Conservation (phyloP, 73 alveolate species). For the Tetrahymena thermophila region DNA sequence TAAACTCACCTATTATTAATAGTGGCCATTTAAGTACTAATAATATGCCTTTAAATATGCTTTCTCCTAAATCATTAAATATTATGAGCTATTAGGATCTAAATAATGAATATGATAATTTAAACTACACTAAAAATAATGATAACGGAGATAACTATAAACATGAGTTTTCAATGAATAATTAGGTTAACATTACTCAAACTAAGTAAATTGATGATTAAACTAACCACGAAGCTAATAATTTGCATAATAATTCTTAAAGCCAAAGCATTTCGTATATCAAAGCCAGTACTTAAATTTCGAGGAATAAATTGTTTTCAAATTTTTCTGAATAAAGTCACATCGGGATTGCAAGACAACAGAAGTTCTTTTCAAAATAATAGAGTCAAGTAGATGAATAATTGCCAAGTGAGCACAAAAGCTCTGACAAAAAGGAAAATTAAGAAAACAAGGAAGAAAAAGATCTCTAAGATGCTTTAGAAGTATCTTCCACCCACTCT, state of each 20-base stretch:
- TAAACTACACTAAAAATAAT: not conserved
- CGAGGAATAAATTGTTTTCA: not conserved
- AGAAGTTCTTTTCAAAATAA: not conserved
- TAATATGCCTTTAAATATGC: not conserved
- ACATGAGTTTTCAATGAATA: not conserved
- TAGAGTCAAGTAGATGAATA: not conserved
- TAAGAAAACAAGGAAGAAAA: not conserved
- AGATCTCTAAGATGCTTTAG: not conserved
- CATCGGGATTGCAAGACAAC: not conserved
- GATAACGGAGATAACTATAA: not conserved
- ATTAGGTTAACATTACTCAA: not conserved
- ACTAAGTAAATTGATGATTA: not conserved
- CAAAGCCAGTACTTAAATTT: not conserved
- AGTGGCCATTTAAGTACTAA: not conserved
- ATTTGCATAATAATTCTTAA: not conserved
- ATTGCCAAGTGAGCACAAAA: not conserved
- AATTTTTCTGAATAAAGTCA: not conserved
- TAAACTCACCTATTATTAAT: not conserved
- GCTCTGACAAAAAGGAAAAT: not conserved
- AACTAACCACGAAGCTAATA: not conserved
- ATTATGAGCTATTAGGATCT: not conserved
- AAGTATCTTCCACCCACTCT: not conserved
- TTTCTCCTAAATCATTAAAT: not conserved
- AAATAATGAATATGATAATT: not conserved
- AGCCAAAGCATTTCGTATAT: not conserved